Evolutionary conservation across 2,329 filamentous ascomycete species (phyloP), one percentile per base, ranked within the genome.

Genomic region (Diaporthe longicolla): DNA sequence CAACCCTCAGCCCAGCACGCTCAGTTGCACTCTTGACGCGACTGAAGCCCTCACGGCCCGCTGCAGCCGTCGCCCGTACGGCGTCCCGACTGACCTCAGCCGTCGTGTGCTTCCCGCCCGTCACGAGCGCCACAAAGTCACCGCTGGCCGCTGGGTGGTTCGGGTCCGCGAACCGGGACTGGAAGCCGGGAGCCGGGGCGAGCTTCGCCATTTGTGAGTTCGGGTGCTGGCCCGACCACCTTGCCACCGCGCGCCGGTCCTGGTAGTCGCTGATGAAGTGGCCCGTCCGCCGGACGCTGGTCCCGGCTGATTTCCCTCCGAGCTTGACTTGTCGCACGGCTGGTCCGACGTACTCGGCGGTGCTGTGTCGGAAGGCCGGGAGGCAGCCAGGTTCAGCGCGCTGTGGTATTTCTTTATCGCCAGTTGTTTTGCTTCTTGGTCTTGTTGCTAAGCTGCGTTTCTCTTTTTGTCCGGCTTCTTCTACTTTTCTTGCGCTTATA

Each of bases 81-180:
- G 58, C 32, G 61, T 54, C 48, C 7, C 48, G 45, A 24, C 48
- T 29, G 3, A 72, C 37, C 70, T 43, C 52, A 8, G n/a, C 50
- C 37, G 57, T 58, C 26, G 63, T 52, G 26, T 69, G 24, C 50
- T 73, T 68, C 10, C 78, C 79, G 10, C 76, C 79, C 4, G 79
- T 80, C 1, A 79, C 29, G 1, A 80, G 70, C 0, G 79, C 77
- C 4, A 80, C 74, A 15, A 76, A n/a, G 29, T 79, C 77, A 15
- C 79, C 79, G 24, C 78, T 80, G 19, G 75, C 73, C 8, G 77
- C 79, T 1, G 78, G 76, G 40, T 80, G 79, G 29, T 74, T 78
- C 1, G 79, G 79, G 17, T 81, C 78, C 4, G 79, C 77, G 45
- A 79, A 81, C 21, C 78, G 57, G 6, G 79, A 81, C 9, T 70